Evolutionary conservation across 257 asterid species (phyloP).

Genomic region (Fraxinus cuspidata): DNA sequence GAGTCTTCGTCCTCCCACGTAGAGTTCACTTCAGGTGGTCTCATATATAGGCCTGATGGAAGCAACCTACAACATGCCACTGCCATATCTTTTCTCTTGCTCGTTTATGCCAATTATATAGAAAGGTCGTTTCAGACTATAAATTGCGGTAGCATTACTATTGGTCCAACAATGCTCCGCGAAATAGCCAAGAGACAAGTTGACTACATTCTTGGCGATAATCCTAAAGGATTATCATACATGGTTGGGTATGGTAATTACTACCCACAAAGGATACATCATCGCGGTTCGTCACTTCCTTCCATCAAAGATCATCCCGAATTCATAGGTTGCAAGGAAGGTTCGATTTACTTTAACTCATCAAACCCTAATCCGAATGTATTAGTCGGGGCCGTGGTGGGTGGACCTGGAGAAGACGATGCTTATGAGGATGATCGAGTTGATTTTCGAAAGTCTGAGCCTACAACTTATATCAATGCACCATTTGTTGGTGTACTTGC

Average conservation of each 20-base stretch:
- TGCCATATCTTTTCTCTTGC: conserved; percentile 68
- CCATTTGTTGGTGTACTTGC: conserved; percentile 93
- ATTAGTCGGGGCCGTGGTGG: conserved; percentile 84
- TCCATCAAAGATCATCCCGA: conserved; percentile 67
- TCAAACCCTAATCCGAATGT: conserved; percentile 76
- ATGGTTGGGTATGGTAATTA: conserved; percentile 82
- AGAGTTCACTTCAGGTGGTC: conserved; percentile 82
- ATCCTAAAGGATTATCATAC: conserved; percentile 88
- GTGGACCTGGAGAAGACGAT: conserved; percentile 88
- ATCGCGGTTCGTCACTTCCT: conserved; percentile 85
- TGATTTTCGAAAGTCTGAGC: conserved; percentile 70
- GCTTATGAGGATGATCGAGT: conserved; percentile 61
- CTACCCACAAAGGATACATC: conserved; percentile 77
- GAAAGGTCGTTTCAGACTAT: conserved; percentile 60
- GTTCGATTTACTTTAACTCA: conserved; percentile 72
- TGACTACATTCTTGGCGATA: conserved; percentile 83
- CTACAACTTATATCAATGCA: conserved; percentile 91
- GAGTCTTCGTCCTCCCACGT: conserved; percentile 75
- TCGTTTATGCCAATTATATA: conserved; percentile 73
- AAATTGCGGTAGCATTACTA: conserved; percentile 58
- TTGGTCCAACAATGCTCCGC: conserved; percentile 56
- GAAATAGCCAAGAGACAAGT: conserved; percentile 69
- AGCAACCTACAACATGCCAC: conserved; percentile 95
- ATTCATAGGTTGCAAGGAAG: conserved; percentile 64
- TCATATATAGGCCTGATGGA: conserved; percentile 84